Conservation (phyloP, 2,329 filamentous ascomycete species). For the Ustulina deusta region DNA sequence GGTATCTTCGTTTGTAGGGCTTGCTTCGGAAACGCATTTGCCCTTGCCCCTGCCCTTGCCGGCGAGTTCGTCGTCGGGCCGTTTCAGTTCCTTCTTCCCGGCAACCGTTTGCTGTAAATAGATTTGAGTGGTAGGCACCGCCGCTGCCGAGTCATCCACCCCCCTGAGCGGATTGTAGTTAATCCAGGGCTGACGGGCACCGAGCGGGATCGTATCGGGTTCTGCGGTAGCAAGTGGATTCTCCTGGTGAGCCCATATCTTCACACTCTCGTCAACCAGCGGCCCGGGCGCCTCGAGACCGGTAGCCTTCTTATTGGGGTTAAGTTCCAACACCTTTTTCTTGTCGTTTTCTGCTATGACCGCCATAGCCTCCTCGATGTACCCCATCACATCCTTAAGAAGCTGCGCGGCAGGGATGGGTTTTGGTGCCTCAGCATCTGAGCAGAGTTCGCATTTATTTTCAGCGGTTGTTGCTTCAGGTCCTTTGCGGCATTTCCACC, state of each 20-base stretch:
- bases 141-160: background rate
- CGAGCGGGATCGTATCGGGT: background rate
- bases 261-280: slow-evolving; percentile 13
- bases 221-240: background rate
- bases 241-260: slow-evolving; percentile 6
- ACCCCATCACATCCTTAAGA: slow-evolving; percentile 35
- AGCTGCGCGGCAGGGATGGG: slow-evolving; percentile 11
- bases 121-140: background rate
- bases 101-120: background rate
- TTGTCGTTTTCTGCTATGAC: slow-evolving; percentile 40
- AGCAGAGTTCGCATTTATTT: slow-evolving; percentile 31
- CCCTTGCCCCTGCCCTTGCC: slow-evolving; percentile 5
- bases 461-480: slow-evolving; percentile 27
- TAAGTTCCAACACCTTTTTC: slow-evolving; percentile 16
- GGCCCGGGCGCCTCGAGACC: background rate
- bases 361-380: slow-evolving; percentile 39
- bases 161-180: slow-evolving; percentile 29
- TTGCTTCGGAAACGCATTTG: background rate
- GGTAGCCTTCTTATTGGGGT: background rate
- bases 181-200: slow-evolving; percentile 24
- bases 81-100: slow-evolving; percentile 4
- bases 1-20: background rate
- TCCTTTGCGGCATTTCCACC: slow-evolving; percentile 45
- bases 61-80: background rate
- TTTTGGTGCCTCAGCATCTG: background rate